A percentile compares a stretch with the other conserved stretches of the same genome.
These are phyloP conservation scores for Rhazya stricta DNA, from an alignment of 257 asterid genomes.

Conservation along the genomic window DNA sequence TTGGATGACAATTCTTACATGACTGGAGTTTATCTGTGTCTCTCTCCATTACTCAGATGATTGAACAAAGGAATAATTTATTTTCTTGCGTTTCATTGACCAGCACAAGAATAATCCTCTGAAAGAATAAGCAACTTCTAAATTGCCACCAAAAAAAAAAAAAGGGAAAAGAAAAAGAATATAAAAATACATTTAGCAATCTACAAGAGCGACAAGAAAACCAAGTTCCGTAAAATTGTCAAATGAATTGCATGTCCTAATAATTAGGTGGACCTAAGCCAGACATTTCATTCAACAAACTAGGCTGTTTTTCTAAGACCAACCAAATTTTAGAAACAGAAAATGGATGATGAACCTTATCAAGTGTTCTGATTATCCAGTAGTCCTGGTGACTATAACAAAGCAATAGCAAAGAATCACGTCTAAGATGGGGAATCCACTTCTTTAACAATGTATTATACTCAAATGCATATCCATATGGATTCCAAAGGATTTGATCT, in stretches of 20 bases:
- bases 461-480: neutral
- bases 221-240: neutral
- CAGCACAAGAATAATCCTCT: neutral
- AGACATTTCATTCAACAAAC: neutral
- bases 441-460: neutral
- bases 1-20: neutral
- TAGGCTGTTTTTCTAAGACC: too few species aligned
- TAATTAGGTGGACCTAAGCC: neutral
- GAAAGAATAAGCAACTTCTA: neutral
- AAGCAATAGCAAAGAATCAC: neutral
- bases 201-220: neutral
- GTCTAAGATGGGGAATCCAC: neutral
- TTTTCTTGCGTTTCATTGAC: neutral
- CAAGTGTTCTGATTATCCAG: too few species aligned
- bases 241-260: neutral
- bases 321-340: too few species aligned
- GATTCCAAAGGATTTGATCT: neutral
- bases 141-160: too few species aligned
- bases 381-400: neutral
- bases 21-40: neutral
- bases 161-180: neutral
- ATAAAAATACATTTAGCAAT: neutral
- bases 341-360: too few species aligned
- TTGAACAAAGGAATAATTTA: neutral
- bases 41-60: neutral